phyloP scores from a whole-genome alignment of 2,329 filamentous ascomycete species.

The Ophiosphaerella herpotricha region DNA sequence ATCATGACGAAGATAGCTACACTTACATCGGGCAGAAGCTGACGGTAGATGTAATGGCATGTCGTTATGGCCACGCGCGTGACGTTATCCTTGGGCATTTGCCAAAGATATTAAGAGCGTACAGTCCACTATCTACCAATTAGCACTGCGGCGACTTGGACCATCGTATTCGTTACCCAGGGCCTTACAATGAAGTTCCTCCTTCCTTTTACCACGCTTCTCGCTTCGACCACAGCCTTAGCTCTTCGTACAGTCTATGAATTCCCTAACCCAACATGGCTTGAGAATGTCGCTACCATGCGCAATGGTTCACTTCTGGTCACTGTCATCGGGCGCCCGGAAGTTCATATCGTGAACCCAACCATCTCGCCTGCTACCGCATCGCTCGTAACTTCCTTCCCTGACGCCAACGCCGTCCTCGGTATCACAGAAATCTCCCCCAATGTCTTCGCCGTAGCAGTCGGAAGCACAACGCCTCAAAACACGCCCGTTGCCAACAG shows the following conservation, averaged over 20 bases:
- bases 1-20: too few species aligned
- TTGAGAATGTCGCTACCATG: constrained; percentile 47
- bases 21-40: too few species aligned
- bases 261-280: constrained; percentile 33
- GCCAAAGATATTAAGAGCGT: too few species aligned
- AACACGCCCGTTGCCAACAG: constrained; percentile 8
- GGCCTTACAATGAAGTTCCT: constrained; percentile 3
- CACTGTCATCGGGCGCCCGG: constrained; percentile 34
- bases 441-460: constrained; percentile 42
- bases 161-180: too few species aligned
- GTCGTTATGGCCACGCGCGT: too few species aligned
- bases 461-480: constrained; percentile 14
- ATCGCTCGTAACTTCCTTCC: constrained; percentile 35
- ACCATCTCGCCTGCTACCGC: constrained; percentile 14
- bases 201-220: constrained; percentile 1
- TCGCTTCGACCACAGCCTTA: constrained; percentile 1
- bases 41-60: too few species aligned
- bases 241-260: constrained; percentile 22
- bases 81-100: too few species aligned
- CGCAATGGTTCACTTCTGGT: constrained; percentile 46
- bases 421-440: constrained; percentile 45
- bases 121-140: too few species aligned
- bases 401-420: constrained; percentile 26
- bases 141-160: too few species aligned
- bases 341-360: constrained; percentile 44